Conservation (phyloP, 2,329 filamentous ascomycete species). For the Alternaria brassicicola region DNA sequence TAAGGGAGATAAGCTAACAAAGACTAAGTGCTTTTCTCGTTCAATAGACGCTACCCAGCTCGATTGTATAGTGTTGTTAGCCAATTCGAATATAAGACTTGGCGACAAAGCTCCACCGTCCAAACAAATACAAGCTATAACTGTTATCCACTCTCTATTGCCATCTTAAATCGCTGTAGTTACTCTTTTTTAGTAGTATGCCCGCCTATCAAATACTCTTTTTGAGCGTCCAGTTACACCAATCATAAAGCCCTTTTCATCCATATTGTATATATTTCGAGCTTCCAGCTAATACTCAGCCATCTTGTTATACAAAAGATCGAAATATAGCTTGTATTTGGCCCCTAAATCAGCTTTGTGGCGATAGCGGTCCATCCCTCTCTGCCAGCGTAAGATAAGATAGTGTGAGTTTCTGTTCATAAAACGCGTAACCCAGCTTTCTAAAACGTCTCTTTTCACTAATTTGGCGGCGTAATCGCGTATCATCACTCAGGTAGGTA, state of each 20-base stretch:
- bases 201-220: neutral
- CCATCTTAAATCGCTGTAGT: neutral
- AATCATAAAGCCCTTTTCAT: constrained; percentile 13
- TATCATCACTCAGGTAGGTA: no score
- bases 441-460: no score
- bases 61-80: no score
- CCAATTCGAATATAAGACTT: no score
- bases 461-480: no score
- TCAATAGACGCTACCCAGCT: neutral
- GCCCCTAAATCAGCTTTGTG: no score
- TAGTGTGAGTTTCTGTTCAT: no score
- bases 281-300: constrained; percentile 11
- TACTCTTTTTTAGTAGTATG: neutral
- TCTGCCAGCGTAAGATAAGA: no score
- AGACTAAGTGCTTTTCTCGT: neutral
- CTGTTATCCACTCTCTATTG: neutral
- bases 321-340: no score
- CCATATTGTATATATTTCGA: constrained; percentile 18
- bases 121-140: constrained; percentile 16
- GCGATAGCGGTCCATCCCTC: no score
- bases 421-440: no score
- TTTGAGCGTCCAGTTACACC: constrained; percentile 6
- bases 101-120: no score
- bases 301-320: constrained; percentile 14
- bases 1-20: neutral